These are phyloP conservation scores for sorghum (Sorghum bicolor) DNA, from an alignment of 176 grass and related monocot species.

Conservation along the genomic window Sorghum_bicolor_NCBIv3 NC_012872.2:2029501-2030000, in stretches of 20 bases:
- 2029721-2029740: background rate
- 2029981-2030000: background rate
- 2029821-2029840: constrained; percentile 54
- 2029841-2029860: constrained; percentile 29
- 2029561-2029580: constrained; percentile 3
- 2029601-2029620: constrained; percentile 35
- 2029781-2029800: constrained; percentile 36
- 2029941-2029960: constrained; percentile 1
- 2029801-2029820: constrained; percentile 31
- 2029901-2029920: background rate
- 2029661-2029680: constrained; percentile 35
- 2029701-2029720: constrained; percentile 28
- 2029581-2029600: constrained; percentile 14
- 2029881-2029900: background rate
- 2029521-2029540: constrained; percentile 31
- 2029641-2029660: constrained; percentile 20
- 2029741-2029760: constrained; percentile 9
- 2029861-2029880: constrained; percentile 26
- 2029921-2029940: constrained; percentile 1
- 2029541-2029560: constrained; percentile 16
- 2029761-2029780: constrained; percentile 32
- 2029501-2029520: constrained; percentile 6
- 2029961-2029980: background rate
- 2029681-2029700: constrained; percentile 41
- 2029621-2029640: constrained; percentile 20